A percentile compares a stretch with the other conserved stretches of the same genome.
These are phyloP conservation scores for Fusarium sp. DNA, from an alignment of 2,329 filamentous ascomycete species.

Conservation along the genomic window DNA sequence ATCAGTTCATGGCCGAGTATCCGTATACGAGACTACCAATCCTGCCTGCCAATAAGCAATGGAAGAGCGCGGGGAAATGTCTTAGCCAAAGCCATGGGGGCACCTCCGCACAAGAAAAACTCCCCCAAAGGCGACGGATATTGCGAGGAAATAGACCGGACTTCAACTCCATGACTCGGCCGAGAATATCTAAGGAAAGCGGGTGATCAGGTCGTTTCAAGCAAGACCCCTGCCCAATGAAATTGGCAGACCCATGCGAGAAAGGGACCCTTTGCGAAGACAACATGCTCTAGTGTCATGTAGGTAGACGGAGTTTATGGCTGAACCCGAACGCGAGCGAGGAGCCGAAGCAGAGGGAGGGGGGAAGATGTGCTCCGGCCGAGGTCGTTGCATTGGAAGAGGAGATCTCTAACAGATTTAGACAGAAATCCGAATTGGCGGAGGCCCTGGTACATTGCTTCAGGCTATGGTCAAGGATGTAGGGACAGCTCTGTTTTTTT, in stretches of 20 bases:
- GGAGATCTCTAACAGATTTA: constrained; percentile 6
- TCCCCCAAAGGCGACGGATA: constrained; percentile 17
- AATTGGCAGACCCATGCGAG: background rate
- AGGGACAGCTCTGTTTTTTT: background rate
- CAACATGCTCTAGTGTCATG: background rate
- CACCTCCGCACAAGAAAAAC: background rate
- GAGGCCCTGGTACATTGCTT: constrained; percentile 2
- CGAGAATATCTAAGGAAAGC: constrained; percentile 12
- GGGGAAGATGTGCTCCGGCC: constrained; percentile 9
- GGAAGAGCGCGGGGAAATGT: background rate
- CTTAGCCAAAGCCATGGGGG: background rate
- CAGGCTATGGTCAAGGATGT: constrained; percentile 1
- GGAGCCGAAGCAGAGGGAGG: constrained; percentile 14
- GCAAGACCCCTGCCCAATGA: constrained; percentile 10
- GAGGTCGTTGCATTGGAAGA: constrained; percentile 19
- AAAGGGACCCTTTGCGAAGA: constrained; percentile 14
- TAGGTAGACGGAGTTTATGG: constrained; percentile 1
- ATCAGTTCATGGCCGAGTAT: background rate
- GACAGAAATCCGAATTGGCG: background rate
- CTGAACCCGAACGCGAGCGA: constrained; percentile 22
- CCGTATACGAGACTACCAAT: background rate
- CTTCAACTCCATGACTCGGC: constrained; percentile 13
- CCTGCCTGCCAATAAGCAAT: background rate
- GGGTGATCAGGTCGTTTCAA: background rate
- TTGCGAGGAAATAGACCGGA: constrained; percentile 21